A percentile compares a stretch with the other conserved stretches of the same genome.
phyloP scores from a whole-genome alignment of 2,329 filamentous ascomycete species.

The Hawksworthiomyces lignivorus region DNA sequence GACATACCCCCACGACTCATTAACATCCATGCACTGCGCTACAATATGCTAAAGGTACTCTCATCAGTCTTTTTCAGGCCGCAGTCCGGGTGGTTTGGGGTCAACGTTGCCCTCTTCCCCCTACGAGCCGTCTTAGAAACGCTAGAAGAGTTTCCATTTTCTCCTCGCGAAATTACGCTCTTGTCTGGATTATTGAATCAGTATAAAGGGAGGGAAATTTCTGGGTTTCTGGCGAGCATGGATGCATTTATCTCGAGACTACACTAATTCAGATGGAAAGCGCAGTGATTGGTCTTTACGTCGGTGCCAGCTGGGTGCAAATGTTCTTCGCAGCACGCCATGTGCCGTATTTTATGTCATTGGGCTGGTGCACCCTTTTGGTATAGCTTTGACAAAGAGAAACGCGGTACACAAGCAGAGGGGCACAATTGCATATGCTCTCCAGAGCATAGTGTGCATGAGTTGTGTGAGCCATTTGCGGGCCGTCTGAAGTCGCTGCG shows the following conservation, averaged over 20 bases:
- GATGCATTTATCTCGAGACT: neutral
- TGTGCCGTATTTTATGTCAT: no score
- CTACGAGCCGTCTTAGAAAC: conserved; percentile 1
- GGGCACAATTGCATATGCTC: no score
- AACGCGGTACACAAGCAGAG: no score
- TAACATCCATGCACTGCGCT: conserved; percentile 2
- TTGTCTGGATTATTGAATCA: neutral
- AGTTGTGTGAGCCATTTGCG: no score
- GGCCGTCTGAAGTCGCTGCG: no score
- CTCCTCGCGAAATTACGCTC: neutral
- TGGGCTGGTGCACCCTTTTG: no score
- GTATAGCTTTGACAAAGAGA: no score
- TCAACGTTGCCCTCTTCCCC: conserved; percentile 8
- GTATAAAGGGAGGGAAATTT: neutral
- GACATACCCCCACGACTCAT: neutral
- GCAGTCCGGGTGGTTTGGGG: neutral
- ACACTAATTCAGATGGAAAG: no score
- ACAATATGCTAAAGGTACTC: conserved; percentile 1
- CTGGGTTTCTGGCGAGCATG: conserved; percentile 5
- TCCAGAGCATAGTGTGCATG: no score
- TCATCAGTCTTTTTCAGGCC: neutral
- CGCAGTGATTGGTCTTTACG: no score
- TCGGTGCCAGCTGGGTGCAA: no score
- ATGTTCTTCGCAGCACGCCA: no score
- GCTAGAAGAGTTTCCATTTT: neutral